Conservation (phyloP, 2,329 filamentous ascomycete genomes). For the Claviceps pusilla region DNA sequence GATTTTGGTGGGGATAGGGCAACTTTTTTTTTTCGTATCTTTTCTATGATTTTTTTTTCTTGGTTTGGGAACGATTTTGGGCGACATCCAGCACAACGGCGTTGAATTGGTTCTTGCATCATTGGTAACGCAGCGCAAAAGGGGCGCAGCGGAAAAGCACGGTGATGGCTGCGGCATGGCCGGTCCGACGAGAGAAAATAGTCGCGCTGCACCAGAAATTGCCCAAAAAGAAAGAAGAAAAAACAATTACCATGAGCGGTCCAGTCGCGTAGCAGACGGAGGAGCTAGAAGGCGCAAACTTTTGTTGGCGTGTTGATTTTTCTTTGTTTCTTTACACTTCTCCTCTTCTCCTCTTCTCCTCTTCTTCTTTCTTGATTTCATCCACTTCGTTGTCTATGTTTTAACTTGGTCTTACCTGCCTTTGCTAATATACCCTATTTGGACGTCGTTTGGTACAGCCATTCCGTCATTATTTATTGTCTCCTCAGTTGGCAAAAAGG, state of each 20-base stretch:
- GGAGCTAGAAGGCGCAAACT: neutral
- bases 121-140: conserved; percentile 1
- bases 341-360: neutral
- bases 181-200: neutral
- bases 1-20: neutral
- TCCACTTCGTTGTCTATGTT: neutral
- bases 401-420: neutral
- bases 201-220: neutral
- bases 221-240: too few relatives aligned
- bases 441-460: neutral
- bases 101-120: conserved; percentile 6
- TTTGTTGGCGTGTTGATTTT: neutral
- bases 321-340: neutral
- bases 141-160: neutral
- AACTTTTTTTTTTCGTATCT: neutral
- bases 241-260: neutral
- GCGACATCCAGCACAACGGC: neutral
- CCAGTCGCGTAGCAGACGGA: neutral
- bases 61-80: conserved; percentile 3
- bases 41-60: neutral
- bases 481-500: neutral
- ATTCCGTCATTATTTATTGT: neutral
- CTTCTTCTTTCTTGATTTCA: neutral
- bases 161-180: neutral
- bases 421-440: conserved; percentile 9